phyloP scores from a whole-genome alignment of 306 rosid genomes.

The Mimosa bimucronata region DNA sequence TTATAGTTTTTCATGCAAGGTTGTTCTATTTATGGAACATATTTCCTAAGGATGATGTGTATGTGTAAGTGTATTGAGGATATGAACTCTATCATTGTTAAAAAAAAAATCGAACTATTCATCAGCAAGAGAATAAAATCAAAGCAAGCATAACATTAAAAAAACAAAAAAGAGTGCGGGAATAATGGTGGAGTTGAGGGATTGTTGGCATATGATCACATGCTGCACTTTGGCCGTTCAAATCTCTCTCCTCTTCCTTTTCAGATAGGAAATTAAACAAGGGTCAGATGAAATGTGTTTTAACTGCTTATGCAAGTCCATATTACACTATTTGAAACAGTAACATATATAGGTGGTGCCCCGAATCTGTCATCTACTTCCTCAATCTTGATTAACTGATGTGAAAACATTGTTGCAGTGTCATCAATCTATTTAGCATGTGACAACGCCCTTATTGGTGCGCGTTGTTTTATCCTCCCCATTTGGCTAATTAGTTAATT shows the following conservation, averaged over 20 bases:
- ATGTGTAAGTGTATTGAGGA: not conserved
- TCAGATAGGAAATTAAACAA: not conserved
- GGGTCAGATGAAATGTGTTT: not conserved
- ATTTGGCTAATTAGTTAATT: not conserved
- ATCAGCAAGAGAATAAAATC: not conserved
- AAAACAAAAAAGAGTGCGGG: slow-evolving; percentile 48
- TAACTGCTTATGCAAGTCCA: not conserved
- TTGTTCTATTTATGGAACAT: not conserved
- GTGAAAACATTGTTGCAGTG: not conserved
- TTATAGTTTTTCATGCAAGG: too few species aligned
- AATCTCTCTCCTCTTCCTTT: slow-evolving; percentile 30
- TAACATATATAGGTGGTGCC: too few species aligned
- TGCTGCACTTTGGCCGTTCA: slow-evolving; percentile 58
- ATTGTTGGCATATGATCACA: slow-evolving; percentile 79
- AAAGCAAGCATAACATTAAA: not conserved
- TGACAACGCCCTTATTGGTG: slow-evolving; percentile 24
- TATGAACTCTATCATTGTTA: too few species aligned
- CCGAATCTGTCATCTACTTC: not conserved
- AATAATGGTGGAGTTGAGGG: slow-evolving; percentile 61
- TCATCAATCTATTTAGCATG: slow-evolving; percentile 33
- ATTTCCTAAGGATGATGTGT: not conserved
- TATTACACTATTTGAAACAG: not conserved
- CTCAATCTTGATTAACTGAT: slow-evolving; percentile 13
- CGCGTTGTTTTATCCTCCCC: slow-evolving; percentile 9
- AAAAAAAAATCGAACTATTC: not conserved